These are phyloP conservation scores for Kingdonia uniflora DNA, from an alignment of 164 flowering plant species.

Conservation along the genomic window DNA sequence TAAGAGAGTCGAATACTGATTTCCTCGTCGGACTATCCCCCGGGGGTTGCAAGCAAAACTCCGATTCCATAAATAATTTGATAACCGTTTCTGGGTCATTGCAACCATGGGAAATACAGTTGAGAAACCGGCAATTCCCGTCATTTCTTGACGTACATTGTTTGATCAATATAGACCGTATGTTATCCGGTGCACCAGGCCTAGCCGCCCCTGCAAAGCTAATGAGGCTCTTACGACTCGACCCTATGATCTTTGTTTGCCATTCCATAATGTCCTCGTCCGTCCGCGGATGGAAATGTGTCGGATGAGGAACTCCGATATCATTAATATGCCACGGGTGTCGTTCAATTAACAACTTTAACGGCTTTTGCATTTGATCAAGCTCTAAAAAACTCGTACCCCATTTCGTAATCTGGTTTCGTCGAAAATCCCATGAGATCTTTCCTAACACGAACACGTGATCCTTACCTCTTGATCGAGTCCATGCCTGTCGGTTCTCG, in stretches of 20 bases:
- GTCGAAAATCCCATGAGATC: slow-evolving; percentile 77
- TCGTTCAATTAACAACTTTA: slow-evolving; percentile 62
- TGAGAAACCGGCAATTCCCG: slow-evolving; percentile 31
- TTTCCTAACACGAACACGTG: slow-evolving; percentile 76
- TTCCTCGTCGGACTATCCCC: no score
- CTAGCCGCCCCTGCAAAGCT: slow-evolving; percentile 67
- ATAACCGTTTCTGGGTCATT: slow-evolving; percentile 31
- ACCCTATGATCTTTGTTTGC: slow-evolving; percentile 35
- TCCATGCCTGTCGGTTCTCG: slow-evolving; percentile 34
- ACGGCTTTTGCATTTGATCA: slow-evolving; percentile 49
- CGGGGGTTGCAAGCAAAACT: no score
- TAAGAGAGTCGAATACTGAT: slow-evolving; percentile 68
- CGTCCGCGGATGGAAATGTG: slow-evolving; percentile 63
- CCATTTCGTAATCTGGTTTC: slow-evolving; percentile 27
- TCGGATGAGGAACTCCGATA: slow-evolving; percentile 72
- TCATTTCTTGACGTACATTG: slow-evolving; percentile 33
- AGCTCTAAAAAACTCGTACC: slow-evolving; percentile 50
- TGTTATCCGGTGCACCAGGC: slow-evolving; percentile 34
- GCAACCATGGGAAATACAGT: slow-evolving; percentile 40
- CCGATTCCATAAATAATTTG: slow-evolving; percentile 45
- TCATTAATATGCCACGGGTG: slow-evolving; percentile 73
- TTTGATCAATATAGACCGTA: slow-evolving; percentile 43
- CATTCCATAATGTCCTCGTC: slow-evolving; percentile 47
- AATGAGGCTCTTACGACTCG: slow-evolving; percentile 29
- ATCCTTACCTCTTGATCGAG: slow-evolving; percentile 41